Evolutionary conservation across 805 yeast genomes (phyloP).

Genomic region (Candida nanaspora): DNA sequence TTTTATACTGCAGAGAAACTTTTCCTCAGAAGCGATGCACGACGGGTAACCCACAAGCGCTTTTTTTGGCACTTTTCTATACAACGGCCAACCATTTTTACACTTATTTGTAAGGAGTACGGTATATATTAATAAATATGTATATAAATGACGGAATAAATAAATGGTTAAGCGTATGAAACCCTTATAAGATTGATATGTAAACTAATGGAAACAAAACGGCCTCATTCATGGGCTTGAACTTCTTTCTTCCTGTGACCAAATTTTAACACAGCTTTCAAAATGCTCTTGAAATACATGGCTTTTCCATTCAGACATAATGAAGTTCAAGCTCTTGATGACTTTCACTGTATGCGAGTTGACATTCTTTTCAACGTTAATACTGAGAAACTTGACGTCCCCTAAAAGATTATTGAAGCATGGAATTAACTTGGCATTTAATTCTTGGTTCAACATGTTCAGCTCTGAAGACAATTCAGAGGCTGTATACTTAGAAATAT

Average conservation of each 20-base stretch:
- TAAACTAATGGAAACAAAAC: too few relatives aligned
- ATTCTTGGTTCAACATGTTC: constrained; percentile 13
- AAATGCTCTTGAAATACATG: constrained; percentile 18
- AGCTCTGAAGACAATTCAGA: constrained; percentile 16
- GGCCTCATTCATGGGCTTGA: too few relatives aligned
- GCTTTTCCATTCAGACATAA: constrained; percentile 18
- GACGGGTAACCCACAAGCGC: too few relatives aligned
- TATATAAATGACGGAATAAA: too few relatives aligned
- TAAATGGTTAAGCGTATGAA: too few relatives aligned
- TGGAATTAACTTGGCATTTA: constrained; percentile 38
- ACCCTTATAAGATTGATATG: too few relatives aligned
- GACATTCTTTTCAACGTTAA: constrained; percentile 34
- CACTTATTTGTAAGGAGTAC: too few relatives aligned
- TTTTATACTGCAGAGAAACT: neutral
- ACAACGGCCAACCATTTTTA: too few relatives aligned
- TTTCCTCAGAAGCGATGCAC: too few relatives aligned
- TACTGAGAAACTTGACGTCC: constrained; percentile 38
- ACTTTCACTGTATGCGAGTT: constrained; percentile 12
- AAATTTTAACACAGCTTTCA: constrained; percentile 16
- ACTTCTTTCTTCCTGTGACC: constrained; percentile 13
- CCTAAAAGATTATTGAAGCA: constrained; percentile 34
- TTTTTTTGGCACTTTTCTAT: too few relatives aligned
- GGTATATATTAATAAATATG: too few relatives aligned
- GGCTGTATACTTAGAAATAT: constrained; percentile 12
- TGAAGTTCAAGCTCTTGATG: constrained; percentile 6